phyloP scores from a whole-genome alignment of 2,329 filamentous ascomycete species.

The Colletotrichum neosansevieriae region DNA sequence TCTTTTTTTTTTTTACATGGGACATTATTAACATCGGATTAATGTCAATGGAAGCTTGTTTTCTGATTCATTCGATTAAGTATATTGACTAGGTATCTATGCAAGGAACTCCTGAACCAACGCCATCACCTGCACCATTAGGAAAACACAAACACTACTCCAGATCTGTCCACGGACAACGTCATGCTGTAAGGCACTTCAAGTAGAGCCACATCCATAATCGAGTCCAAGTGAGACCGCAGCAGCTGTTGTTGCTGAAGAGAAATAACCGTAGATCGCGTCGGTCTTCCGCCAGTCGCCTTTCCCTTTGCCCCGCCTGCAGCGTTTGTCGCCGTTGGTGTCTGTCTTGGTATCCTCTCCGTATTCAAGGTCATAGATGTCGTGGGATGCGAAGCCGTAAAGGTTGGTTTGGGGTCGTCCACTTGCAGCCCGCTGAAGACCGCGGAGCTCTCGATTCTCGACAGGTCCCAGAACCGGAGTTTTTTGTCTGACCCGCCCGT shows the following conservation, averaged over 20 bases:
- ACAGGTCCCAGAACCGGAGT: slow-evolving; percentile 93
- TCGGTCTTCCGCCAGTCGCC: slow-evolving; percentile 58
- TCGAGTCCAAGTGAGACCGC: slow-evolving; percentile 86
- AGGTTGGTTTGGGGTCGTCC: slow-evolving; percentile 80
- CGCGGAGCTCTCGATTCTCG: slow-evolving; percentile 79
- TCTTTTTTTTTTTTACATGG: too few species aligned
- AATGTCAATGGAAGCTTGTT: too few species aligned
- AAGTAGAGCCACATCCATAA: slow-evolving; percentile 89
- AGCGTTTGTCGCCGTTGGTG: slow-evolving; percentile 47
- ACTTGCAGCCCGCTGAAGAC: slow-evolving; percentile 82
- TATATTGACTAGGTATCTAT: slow-evolving; percentile 34
- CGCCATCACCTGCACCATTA: slow-evolving; percentile 17
- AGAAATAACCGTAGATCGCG: slow-evolving; percentile 86
- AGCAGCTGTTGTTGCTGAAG: slow-evolving; percentile 88
- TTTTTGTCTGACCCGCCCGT: slow-evolving; percentile 91
- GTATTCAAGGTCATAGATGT: slow-evolving; percentile 74
- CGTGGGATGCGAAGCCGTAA: slow-evolving; percentile 72
- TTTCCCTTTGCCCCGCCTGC: slow-evolving; percentile 47
- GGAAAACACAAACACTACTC: slow-evolving; percentile 85
- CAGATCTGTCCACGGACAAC: slow-evolving; percentile 88
- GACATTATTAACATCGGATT: too few species aligned
- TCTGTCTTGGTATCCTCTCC: slow-evolving; percentile 66
- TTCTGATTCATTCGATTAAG: neutral
- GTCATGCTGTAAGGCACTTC: slow-evolving; percentile 94
- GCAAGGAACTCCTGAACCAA: slow-evolving; percentile 1